These are phyloP conservation scores for Saccharum officinarum DNA, from an alignment of 176 grass and related monocot genomes.

Conservation along the genomic window DNA sequence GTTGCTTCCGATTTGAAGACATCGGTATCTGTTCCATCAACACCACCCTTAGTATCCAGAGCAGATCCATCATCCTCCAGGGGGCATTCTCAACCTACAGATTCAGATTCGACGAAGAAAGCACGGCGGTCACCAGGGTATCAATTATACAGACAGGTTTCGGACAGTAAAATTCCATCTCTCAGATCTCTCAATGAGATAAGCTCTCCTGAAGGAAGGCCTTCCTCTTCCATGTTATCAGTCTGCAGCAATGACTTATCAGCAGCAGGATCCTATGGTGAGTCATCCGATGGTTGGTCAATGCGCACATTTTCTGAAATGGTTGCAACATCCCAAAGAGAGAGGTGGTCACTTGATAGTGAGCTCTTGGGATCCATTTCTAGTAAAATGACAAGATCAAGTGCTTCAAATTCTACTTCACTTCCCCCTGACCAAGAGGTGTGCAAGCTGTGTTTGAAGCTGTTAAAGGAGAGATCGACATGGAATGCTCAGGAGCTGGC, in stretches of 20 bases:
- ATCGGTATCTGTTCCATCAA: slow-evolving; percentile 55
- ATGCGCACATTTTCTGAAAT: slow-evolving; percentile 95
- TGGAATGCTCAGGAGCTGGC: slow-evolving; percentile 67
- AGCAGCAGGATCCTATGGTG: slow-evolving; percentile 48
- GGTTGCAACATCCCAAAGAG: slow-evolving; percentile 71
- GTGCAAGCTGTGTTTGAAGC: slow-evolving; percentile 74
- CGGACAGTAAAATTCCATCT: slow-evolving; percentile 88
- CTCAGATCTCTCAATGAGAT: slow-evolving; percentile 76
- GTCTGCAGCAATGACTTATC: slow-evolving; percentile 61
- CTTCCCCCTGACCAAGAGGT: slow-evolving; percentile 55
- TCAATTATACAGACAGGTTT: slow-evolving; percentile 80
- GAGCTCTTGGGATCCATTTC: slow-evolving; percentile 62
- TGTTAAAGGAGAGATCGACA: slow-evolving; percentile 60
- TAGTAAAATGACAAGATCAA: slow-evolving; percentile 50
- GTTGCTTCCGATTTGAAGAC: slow-evolving; percentile 60
- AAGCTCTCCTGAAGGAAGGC: slow-evolving; percentile 56
- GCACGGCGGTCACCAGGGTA: slow-evolving; percentile 73
- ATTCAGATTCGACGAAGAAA: slow-evolving; percentile 64
- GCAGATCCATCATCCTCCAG: slow-evolving; percentile 54
- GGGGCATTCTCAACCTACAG: slow-evolving; percentile 36
- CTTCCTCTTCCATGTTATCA: slow-evolving; percentile 58
- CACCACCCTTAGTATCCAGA: slow-evolving; percentile 42
- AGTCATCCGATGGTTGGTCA: slow-evolving; percentile 94
- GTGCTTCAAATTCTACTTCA: slow-evolving; percentile 40
- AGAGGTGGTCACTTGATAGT: slow-evolving; percentile 83